Percentiles rank a stretch among this genome's conserved stretches.
Evolutionary conservation across 352 stramenopile genomes (phyloP).

Genomic region (Thalassiosira ordinaria): DNA sequence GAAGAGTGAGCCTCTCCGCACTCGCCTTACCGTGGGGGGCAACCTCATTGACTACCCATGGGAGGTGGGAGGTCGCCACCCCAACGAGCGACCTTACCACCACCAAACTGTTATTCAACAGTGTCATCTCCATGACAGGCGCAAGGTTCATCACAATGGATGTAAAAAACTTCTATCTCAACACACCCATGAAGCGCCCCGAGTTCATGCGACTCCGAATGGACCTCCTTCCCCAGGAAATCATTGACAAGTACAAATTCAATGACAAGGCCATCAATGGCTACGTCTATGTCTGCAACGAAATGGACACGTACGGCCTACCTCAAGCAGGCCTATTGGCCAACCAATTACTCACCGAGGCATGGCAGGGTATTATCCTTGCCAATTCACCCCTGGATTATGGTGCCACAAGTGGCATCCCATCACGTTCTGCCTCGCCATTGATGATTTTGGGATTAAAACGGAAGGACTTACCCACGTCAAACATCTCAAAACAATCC

Average conservation of each 20-base stretch:
- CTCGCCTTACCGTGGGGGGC: conserved; percentile 16
- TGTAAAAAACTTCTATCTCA: conserved; percentile 38
- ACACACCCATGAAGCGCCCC: conserved; percentile 25
- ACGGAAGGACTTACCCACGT: conserved; percentile 22
- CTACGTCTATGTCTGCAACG: conserved; percentile 27
- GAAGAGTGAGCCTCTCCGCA: conserved; percentile 1
- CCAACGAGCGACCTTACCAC: conserved; percentile 26
- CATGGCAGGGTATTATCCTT: conserved; percentile 18
- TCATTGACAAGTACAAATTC: neutral
- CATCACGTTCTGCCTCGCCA: conserved; percentile 44
- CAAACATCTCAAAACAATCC: conserved; percentile 23
- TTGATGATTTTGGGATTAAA: conserved; percentile 31
- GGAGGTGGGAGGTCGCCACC: neutral
- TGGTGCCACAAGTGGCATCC: conserved; percentile 34
- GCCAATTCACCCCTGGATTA: conserved; percentile 40
- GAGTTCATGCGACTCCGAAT: conserved; percentile 47
- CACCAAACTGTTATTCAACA: conserved; percentile 43
- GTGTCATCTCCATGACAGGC: conserved; percentile 5
- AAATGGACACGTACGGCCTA: conserved; percentile 49
- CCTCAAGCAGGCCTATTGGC: conserved; percentile 38
- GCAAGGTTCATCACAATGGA: conserved; percentile 43
- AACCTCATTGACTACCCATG: conserved; percentile 24
- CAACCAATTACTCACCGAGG: conserved; percentile 22
- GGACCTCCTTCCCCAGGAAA: conserved; percentile 5
- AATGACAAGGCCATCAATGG: conserved; percentile 3